Evolutionary conservation across 148 eudicot species (phyloP).

Genomic region (Spergularia bocconei): DNA sequence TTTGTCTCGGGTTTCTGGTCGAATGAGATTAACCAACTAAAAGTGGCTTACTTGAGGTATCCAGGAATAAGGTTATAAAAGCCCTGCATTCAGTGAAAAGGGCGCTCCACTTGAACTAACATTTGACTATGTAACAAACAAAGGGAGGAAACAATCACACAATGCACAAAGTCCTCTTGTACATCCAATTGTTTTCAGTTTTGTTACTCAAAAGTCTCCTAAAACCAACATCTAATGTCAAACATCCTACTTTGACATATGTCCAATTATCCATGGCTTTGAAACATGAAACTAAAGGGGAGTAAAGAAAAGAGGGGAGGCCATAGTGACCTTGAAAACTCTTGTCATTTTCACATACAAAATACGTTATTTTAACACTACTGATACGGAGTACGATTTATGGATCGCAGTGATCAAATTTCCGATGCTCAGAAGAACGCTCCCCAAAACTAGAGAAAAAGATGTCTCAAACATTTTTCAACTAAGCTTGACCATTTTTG

Average conservation of each 20-base stretch:
- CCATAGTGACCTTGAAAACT: too few relatives aligned
- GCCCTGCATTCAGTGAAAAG: slow-evolving; percentile 15
- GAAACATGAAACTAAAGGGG: neutral
- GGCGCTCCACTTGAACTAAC: slow-evolving; percentile 22
- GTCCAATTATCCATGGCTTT: neutral
- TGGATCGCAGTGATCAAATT: too few relatives aligned
- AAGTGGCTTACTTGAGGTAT: too few relatives aligned
- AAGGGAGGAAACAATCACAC: neutral
- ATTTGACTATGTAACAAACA: slow-evolving; percentile 19
- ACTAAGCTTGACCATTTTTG: slow-evolving; percentile 30
- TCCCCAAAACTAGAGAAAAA: slow-evolving; percentile 19
- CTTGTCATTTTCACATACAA: too few relatives aligned
- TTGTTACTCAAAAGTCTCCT: slow-evolving; percentile 10
- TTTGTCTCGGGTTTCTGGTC: too few relatives aligned
- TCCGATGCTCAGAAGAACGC: neutral
- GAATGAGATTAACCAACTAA: too few relatives aligned
- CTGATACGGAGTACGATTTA: too few relatives aligned
- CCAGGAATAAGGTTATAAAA: neutral
- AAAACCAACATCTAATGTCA: slow-evolving; percentile 20
- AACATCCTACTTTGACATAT: slow-evolving; percentile 28
- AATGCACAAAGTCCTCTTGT: slow-evolving; percentile 25
- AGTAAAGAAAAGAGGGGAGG: neutral
- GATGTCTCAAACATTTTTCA: slow-evolving; percentile 12
- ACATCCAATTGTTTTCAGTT: slow-evolving; percentile 18
- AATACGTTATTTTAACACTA: too few relatives aligned